Evolutionary conservation across 768 basidiomycete species (phyloP), one percentile per base, ranked within the genome.

Genomic region (Albatrellus ellisii): DNA sequence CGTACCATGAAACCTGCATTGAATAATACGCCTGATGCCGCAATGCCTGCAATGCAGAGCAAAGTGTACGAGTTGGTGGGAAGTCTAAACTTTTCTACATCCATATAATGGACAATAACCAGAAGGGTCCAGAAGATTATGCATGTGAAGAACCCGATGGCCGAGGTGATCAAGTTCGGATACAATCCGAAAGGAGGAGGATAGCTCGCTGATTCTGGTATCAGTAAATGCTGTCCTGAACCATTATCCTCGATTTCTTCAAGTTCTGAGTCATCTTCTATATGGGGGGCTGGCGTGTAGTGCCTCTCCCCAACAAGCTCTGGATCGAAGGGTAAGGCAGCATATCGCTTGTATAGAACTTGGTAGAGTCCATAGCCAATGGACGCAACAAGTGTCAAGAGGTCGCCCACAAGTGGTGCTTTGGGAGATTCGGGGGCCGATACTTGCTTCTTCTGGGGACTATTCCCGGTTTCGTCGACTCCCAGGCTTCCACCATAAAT

Each of bases 1-100:
- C 67, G 37, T 55, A 84, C 85, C 90, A 92, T 89, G 52, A 85
- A 70, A 0, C 86, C 85, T 0, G 83, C 76, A 54, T 90, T 92
- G 62, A 85, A 97, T 0, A 82, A 52, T 2, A 87, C 68, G 0
- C 91, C 91, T 15, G 68, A 69, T 12, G 70, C 51, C 5, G 80
- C 70, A 42, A 97, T 89, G 12, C 77, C 78, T 2, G 56, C 63
- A 36, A 97, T 78, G 7, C 70, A 68, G 10, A 66, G 43, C 25
- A 64, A 53, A 0, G 75, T 73, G 2, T 45, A 45, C 27, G 54
- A 24, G 54, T 72, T 64, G 4, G 67, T 53, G 4, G 92, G 91
- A 26, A 76, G 66, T 26, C 64, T 63, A 52, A 92, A 92, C 11
- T 50, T 56, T 56, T 91, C 88, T 24, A 73, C 56, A 28, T 70